Conservation (phyloP, 2,329 filamentous ascomycete species). For the Blastomyces emzantsi region DNA sequence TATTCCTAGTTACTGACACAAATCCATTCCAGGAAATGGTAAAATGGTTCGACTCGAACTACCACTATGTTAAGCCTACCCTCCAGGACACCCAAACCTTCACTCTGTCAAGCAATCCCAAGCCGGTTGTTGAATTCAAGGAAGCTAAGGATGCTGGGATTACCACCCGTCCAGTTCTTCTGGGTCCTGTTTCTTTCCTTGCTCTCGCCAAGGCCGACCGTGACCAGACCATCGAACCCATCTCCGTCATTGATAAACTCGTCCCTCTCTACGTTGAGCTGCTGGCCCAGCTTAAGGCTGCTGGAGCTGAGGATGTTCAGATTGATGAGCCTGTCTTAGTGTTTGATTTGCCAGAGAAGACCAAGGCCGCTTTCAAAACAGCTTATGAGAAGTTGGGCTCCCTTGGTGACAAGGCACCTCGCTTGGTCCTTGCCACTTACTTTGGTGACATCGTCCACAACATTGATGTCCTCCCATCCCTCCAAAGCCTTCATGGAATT, state of each 20-base stretch:
- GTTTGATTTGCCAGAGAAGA: conserved; percentile 80
- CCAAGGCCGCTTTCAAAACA: conserved; percentile 96
- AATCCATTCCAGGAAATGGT: conserved; percentile 70
- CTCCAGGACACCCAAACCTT: conserved; percentile 96
- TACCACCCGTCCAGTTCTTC: conserved; percentile 80
- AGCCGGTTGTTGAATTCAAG: conserved; percentile 88
- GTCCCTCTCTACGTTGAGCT: conserved; percentile 92
- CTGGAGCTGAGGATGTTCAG: conserved; percentile 92
- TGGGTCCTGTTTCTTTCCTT: conserved; percentile 96
- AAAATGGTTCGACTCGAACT: conserved; percentile 99
- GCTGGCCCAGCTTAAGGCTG: conserved; percentile 84
- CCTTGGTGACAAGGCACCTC: conserved; percentile 71
- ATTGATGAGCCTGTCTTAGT: conserved; percentile 97
- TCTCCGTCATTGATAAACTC: conserved; percentile 86
- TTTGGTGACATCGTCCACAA: conserved; percentile 99
- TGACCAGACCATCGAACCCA: conserved; percentile 84
- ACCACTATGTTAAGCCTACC: conserved; percentile 99
- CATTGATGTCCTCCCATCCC: conserved; percentile 73
- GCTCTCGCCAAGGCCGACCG: conserved; percentile 97
- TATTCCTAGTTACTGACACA: conserved; percentile 18
- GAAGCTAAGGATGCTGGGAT: conserved; percentile 98
- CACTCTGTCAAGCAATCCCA: conserved; percentile 77
- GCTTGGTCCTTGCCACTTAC: conserved; percentile 90
- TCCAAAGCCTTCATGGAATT: conserved; percentile 66
- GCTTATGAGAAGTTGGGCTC: conserved; percentile 75